These are phyloP conservation scores for Aspergillus taichungensis DNA, from an alignment of 495 filamentous ascomycete genomes.

Conservation along the genomic window DNA sequence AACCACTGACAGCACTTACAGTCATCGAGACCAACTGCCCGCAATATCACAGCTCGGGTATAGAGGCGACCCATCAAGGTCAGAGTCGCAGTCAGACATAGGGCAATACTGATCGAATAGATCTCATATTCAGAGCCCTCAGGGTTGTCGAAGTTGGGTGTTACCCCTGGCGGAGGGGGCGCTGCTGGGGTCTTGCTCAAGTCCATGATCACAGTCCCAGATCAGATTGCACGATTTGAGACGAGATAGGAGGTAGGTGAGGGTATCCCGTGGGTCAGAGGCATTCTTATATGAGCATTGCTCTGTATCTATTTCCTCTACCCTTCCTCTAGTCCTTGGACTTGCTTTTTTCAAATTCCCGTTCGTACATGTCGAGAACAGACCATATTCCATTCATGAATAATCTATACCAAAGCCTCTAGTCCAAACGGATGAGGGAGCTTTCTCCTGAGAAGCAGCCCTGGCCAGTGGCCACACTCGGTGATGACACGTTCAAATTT, in stretches of 20 bases:
- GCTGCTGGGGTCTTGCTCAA: constrained; percentile 4
- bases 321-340: no score
- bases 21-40: not conserved
- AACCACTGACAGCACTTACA: not conserved
- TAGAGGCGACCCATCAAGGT: constrained; percentile 4
- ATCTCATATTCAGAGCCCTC: constrained; percentile 3
- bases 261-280: not conserved
- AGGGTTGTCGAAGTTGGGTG: constrained; percentile 13
- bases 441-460: no score
- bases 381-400: no score
- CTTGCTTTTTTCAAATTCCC: no score
- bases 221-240: not conserved
- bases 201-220: not conserved
- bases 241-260: not conserved
- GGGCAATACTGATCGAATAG: constrained; percentile 5
- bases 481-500: no score
- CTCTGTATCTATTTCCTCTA: no score
- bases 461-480: no score
- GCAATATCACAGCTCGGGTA: not conserved
- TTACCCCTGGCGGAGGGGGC: constrained; percentile 13
- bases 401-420: no score
- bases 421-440: no score
- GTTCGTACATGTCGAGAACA: no score
- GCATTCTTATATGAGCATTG: not conserved
- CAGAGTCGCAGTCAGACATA: constrained; percentile 1